Percentiles rank a stretch among this genome's conserved stretches.
Conservation (phyloP, 1,284 basidiomycete species). For the Trametes hirsuta region DNA sequence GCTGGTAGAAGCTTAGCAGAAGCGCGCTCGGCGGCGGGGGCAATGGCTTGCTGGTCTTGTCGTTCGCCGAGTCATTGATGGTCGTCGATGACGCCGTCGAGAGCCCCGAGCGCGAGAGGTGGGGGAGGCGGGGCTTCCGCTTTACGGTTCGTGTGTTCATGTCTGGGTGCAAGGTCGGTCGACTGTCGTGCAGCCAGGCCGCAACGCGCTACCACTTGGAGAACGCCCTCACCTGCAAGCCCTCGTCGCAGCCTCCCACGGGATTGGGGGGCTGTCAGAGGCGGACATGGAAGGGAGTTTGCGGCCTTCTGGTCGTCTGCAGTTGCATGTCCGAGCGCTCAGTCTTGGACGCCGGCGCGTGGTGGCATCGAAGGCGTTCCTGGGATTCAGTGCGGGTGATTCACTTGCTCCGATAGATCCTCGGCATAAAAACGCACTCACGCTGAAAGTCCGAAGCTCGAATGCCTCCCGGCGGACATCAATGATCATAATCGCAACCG, state of each 20-base stretch:
- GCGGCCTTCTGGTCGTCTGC: not conserved
- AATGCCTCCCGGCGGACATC: no score
- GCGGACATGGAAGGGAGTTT: constrained; percentile 1
- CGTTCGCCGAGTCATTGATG: not conserved
- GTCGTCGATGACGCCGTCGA: constrained; percentile 1
- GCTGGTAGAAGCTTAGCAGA: constrained; percentile 31
- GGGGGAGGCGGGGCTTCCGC: constrained; percentile 11
- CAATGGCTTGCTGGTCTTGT: constrained; percentile 1
- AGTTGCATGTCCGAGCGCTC: not conserved
- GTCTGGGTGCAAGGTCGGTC: not conserved
- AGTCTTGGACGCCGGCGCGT: not conserved
- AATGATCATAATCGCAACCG: no score
- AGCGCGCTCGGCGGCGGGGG: constrained; percentile 9
- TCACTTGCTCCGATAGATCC: not conserved
- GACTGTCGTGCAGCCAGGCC: no score
- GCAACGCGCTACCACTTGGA: no score
- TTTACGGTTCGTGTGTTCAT: constrained; percentile 5
- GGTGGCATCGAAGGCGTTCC: not conserved
- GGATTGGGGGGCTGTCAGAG: not conserved
- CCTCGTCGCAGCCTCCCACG: not conserved
- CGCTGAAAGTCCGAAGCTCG: no score
- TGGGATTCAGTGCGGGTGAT: not conserved
- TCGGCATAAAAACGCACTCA: not conserved
- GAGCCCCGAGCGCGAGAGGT: constrained; percentile 9
- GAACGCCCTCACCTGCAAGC: no score